phyloP scores from a whole-genome alignment of 306 rosid species.

The Sechiopsis laciniata region DNA sequence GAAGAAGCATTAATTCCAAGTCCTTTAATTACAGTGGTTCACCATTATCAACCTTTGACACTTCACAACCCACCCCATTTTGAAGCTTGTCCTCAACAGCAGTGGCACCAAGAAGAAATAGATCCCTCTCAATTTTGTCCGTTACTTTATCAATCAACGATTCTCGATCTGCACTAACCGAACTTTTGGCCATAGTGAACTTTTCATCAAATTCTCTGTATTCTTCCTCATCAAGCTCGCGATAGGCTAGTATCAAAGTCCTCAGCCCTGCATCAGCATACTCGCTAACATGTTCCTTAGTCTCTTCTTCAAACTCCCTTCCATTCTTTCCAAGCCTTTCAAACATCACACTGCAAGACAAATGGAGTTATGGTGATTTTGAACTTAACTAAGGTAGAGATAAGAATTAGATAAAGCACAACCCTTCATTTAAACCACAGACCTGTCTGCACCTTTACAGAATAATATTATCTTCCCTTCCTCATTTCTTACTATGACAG shows the following conservation, averaged over 20 bases:
- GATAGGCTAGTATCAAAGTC: constrained; percentile 75
- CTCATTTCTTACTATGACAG: constrained; percentile 70
- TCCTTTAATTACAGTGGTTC: constrained; percentile 16
- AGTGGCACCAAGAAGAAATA: constrained; percentile 91
- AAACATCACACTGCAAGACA: constrained; percentile 74
- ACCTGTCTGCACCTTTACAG: constrained; percentile 98
- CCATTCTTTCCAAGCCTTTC: constrained; percentile 70
- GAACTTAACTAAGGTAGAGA: constrained; percentile 6
- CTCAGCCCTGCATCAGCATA: constrained; percentile 87
- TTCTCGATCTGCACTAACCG: constrained; percentile 57
- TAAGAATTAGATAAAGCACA: constrained; percentile 2
- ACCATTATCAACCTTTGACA: constrained; percentile 2
- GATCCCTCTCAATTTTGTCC: constrained; percentile 59
- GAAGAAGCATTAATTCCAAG: constrained; percentile 29
- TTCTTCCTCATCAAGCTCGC: constrained; percentile 65
- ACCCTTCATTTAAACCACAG: constrained; percentile 26
- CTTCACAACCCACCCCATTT: constrained; percentile 67
- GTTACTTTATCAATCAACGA: constrained; percentile 54
- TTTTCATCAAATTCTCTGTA: constrained; percentile 50
- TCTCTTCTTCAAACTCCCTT: constrained; percentile 60
- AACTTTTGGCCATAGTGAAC: constrained; percentile 53
- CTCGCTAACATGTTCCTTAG: constrained; percentile 57
- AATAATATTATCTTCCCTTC: constrained; percentile 55
- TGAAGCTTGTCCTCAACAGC: constrained; percentile 99
- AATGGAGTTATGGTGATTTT: neutral